Percentiles rank a stretch among this genome's conserved stretches.
Evolutionary conservation across 371 early-diverging fungal species (phyloP).

Genomic region (Fennellomyces sp.): DNA sequence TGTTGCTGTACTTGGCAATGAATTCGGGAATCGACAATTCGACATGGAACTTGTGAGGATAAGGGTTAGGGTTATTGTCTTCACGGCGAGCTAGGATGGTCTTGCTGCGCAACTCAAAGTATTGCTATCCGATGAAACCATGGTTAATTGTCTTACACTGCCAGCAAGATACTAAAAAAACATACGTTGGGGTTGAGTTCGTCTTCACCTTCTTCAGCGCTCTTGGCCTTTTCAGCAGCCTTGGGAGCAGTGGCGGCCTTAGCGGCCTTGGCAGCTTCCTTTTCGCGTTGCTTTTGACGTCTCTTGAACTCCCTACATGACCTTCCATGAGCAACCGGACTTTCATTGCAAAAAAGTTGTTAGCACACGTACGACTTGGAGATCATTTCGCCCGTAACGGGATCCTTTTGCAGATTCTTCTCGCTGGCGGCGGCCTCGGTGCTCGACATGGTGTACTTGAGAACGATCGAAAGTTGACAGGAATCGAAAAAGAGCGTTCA

Average conservation of each 20-base stretch:
- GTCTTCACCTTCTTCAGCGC: slow-evolving; percentile 78
- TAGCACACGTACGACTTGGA: slow-evolving; percentile 82
- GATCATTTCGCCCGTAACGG: slow-evolving; percentile 93
- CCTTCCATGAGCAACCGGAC: not conserved
- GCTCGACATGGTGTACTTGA: slow-evolving; percentile 5
- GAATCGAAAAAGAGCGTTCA: too few relatives aligned
- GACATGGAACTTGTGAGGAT: slow-evolving; percentile 98
- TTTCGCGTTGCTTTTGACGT: slow-evolving; percentile 87
- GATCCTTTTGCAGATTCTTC: slow-evolving; percentile 83
- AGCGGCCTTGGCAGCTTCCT: slow-evolving; percentile 80
- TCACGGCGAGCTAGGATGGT: slow-evolving; percentile 81
- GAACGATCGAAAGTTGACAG: slow-evolving; percentile 3
- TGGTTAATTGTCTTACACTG: not conserved
- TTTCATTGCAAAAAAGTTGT: not conserved
- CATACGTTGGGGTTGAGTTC: slow-evolving; percentile 84
- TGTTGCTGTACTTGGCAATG: slow-evolving; percentile 77
- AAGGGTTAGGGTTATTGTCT: slow-evolving; percentile 82
- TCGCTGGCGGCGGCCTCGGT: slow-evolving; percentile 30
- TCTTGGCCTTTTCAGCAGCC: slow-evolving; percentile 58
- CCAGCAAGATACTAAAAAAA: too few relatives aligned
- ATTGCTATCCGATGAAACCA: slow-evolving; percentile 64
- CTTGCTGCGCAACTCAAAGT: slow-evolving; percentile 96
- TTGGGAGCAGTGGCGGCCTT: slow-evolving; percentile 68
- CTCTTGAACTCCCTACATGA: slow-evolving; percentile 88
- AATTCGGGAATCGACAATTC: slow-evolving; percentile 82